Conservation (phyloP, 805 yeast species). For the Cyberlindnera japonica region DNA sequence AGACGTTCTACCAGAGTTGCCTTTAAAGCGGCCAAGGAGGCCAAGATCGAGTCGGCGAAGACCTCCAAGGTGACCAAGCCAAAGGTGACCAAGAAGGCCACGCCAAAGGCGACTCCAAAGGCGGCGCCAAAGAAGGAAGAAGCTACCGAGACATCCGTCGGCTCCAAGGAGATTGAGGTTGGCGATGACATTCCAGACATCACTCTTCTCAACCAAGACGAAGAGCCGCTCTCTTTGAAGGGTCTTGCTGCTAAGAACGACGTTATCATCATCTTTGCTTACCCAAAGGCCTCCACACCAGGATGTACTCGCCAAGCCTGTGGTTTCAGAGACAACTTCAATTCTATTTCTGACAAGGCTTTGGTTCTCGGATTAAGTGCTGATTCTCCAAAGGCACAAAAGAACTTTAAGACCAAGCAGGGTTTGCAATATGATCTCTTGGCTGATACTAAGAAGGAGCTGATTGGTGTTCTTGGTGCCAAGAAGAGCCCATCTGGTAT, state of each 20-base stretch:
- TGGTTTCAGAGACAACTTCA: slow-evolving; percentile 73
- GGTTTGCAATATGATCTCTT: slow-evolving; percentile 68
- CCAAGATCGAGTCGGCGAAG: slow-evolving; percentile 16
- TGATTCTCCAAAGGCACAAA: slow-evolving; percentile 77
- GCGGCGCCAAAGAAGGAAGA: background rate
- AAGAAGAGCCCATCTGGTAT: slow-evolving; percentile 74
- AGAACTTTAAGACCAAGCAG: slow-evolving; percentile 69
- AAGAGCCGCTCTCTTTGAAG: slow-evolving; percentile 50
- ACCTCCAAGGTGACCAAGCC: slow-evolving; percentile 26
- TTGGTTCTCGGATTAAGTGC: slow-evolving; percentile 78
- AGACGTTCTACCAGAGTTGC: slow-evolving; percentile 22
- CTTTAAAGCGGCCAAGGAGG: slow-evolving; percentile 1
- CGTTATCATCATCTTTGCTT: slow-evolving; percentile 61
- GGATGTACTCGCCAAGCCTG: slow-evolving; percentile 96
- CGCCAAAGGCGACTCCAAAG: background rate
- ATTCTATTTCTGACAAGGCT: slow-evolving; percentile 49
- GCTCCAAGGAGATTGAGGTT: slow-evolving; percentile 39
- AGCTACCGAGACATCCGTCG: background rate
- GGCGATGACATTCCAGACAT: slow-evolving; percentile 71
- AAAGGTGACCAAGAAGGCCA: slow-evolving; percentile 5
- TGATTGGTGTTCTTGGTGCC: slow-evolving; percentile 78
- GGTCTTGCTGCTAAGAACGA: slow-evolving; percentile 37
- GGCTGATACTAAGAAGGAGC: slow-evolving; percentile 66
- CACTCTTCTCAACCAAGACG: slow-evolving; percentile 64
- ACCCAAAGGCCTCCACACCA: slow-evolving; percentile 91